Evolutionary conservation across 2,329 filamentous ascomycete species (phyloP), one percentile per base, ranked within the genome.

Genomic region (Trichoderma pleuroti): DNA sequence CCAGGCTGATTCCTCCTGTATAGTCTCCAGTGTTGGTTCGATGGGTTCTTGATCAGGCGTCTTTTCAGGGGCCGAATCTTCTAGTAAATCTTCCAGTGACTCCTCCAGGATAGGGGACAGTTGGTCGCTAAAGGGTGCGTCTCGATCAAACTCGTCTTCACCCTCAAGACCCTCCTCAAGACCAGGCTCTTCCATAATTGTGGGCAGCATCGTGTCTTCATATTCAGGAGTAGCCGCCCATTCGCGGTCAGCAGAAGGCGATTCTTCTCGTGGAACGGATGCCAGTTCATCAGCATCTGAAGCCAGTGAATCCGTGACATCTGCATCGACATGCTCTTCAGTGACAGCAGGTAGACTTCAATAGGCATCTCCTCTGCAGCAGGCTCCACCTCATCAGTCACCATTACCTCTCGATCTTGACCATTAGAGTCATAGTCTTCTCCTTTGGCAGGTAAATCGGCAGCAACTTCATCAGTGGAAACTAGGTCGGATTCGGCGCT

Each of bases 31-130:
- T 12, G 21, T 49, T 34, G 32, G 18, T 12, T 60, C 65, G 14
- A 6, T 9, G 21, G 26, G 8, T 18, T 68, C 54, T 60, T 21
- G 39, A 32, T 24, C 59, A 2, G 72, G 32, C 18, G 21, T 60
- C 12, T 71, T 71, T 32, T 59, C 14, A 61, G 70, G 14, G 36
- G 46, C 59, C 12, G 61, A 59, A 26, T 65, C 60, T 28, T 63
- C 59, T 28, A 63, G 10, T 5, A 63, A 21, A 24, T 62, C 60
- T n/a, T 70, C 60, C 24, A 62, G 26, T 5, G 59, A 56, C 46
- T 70, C 67, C 46, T 70, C 67, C 18, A 70, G 3, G 11, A 62
- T 63, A 32, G 67, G 67, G 12, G 66, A 68, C 39, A 68, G n/a
- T 34, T 57, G 56, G 28, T 68, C 66, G 6, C 32, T 68, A 32